phyloP scores from a whole-genome alignment of 495 filamentous ascomycete genomes.

The Xylaria acuta region DNA sequence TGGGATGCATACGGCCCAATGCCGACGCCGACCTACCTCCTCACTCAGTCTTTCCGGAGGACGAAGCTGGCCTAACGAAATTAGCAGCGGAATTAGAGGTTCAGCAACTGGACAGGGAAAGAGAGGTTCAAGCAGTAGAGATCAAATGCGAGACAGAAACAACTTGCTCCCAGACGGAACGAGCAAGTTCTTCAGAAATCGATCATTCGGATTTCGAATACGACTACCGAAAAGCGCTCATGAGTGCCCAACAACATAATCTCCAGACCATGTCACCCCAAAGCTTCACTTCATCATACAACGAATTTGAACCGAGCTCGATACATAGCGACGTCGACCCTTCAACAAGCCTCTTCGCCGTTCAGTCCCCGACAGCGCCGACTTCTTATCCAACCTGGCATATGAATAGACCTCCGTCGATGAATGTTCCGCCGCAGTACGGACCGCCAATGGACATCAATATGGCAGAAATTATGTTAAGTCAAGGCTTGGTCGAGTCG shows the following conservation, averaged over 20 bases:
- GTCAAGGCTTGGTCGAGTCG: conserved; percentile 51
- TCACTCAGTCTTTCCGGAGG: conserved; percentile 59
- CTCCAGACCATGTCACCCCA: conserved; percentile 53
- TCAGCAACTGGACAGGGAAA: conserved; percentile 45
- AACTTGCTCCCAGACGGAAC: conserved; percentile 48
- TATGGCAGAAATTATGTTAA: conserved; percentile 47
- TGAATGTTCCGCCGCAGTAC: conserved; percentile 42
- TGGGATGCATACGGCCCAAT: conserved; percentile 63
- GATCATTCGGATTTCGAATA: conserved; percentile 59
- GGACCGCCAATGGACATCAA: conserved; percentile 48
- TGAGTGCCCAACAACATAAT: conserved; percentile 40
- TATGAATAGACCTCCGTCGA: conserved; percentile 42
- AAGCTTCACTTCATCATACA: conserved; percentile 49
- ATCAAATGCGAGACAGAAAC: conserved; percentile 46
- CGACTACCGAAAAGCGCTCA: conserved; percentile 53
- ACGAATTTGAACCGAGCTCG: conserved; percentile 47
- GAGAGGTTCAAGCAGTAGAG: conserved; percentile 39
- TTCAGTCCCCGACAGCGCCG: conserved; percentile 40
- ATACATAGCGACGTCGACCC: conserved; percentile 40
- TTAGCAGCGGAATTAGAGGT: conserved; percentile 54
- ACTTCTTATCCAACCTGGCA: conserved; percentile 42
- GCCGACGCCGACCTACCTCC: conserved; percentile 60
- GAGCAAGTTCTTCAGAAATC: conserved; percentile 58
- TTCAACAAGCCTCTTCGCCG: conserved; percentile 37
- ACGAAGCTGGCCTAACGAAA: conserved; percentile 58